phyloP scores from a whole-genome alignment of 805 yeast genomes.

The Wickerhamiella siamensis region DNA sequence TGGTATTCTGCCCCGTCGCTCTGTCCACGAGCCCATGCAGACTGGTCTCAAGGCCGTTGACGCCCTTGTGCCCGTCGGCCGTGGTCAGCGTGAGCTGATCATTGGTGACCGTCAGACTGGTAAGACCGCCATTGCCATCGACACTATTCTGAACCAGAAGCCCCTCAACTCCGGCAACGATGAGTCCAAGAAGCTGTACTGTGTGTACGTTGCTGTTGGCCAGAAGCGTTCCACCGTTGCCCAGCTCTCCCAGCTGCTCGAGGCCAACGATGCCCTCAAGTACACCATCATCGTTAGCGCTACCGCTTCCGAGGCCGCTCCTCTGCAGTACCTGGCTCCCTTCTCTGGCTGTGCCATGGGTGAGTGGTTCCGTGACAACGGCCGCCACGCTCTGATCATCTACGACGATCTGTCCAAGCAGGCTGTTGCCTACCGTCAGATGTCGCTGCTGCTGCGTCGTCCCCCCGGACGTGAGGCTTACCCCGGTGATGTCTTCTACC shows the following conservation, averaged over 20 bases:
- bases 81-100: conserved; percentile 99
- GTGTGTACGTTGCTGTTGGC: conserved; percentile 99
- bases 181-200: conserved; percentile 96
- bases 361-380: conserved; percentile 99
- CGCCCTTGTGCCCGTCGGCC: conserved; percentile 97
- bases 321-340: conserved; percentile 99
- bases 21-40: conserved; percentile 98
- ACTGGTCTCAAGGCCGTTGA: conserved; percentile 99
- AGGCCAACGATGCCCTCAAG: conserved; percentile 94
- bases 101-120: conserved; percentile 99
- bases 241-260: conserved; percentile 97
- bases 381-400: conserved; percentile 91
- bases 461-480: conserved; percentile 96
- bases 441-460: conserved; percentile 92
- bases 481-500: conserved; percentile 95
- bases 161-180: conserved; percentile 93
- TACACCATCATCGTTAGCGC: conserved; percentile 98
- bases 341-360: conserved; percentile 99
- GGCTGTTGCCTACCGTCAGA: conserved; percentile 99
- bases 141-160: conserved; percentile 97
- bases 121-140: conserved; percentile 98
- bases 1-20: conserved; percentile 98
- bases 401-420: conserved; percentile 98
- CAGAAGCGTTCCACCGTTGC: conserved; percentile 99
- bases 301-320: conserved; percentile 99